Base-by-base conservation (phyloP, 768 basidiomycete species). In the Cantharellus anzutake region DNA sequence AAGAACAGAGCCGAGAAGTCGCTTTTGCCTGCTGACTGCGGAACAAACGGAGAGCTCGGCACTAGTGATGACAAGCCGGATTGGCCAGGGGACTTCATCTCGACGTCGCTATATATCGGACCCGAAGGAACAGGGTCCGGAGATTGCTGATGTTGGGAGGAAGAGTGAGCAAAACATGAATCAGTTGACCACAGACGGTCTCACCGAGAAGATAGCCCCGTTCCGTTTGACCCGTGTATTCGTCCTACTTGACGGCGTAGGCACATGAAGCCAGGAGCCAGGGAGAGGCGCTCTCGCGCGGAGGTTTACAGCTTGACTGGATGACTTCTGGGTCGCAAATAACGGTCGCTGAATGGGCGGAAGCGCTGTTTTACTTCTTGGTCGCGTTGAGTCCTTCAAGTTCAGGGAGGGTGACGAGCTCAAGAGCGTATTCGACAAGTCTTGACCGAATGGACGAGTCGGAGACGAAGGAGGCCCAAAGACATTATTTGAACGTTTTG, bases 1-100 rank as follows among this genome's bases (percentile, higher is more conserved):
- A 63, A 63, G 56, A 63, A 63, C 20, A 63, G 57, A 34, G 53
- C 38, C 2, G 62, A 75, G 65, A 86, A 80, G n/a, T 69, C 71
- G 4, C 20, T 29, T 29, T 29, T 29, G 20, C 20, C 20, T 29
- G 20, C 20, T 29, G 20, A 29, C 20, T 29, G 20, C 20, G 20
- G 20, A 29, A 29, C 20, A 29, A 29, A 29, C 20, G 20, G 20
- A 29, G 20, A 29, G 20, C 20, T 29, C 20, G 20, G 20, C 20
- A 29, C 20, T 29, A 29, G 20, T 29, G 20, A 29, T 29, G 20
- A 29, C 20, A 29, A 29, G 20, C 20, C 20, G 20, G 20, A 29
- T 29, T 29, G 20, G 20, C 20, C 20, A 29, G 20, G 20, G 20
- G 20, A 29, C 20, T 29, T 29, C 20, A 29, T 29, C 20, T 29